phyloP scores from a whole-genome alignment of 2,329 filamentous ascomycete species.

The Trematosphaeria pertusa region DNA sequence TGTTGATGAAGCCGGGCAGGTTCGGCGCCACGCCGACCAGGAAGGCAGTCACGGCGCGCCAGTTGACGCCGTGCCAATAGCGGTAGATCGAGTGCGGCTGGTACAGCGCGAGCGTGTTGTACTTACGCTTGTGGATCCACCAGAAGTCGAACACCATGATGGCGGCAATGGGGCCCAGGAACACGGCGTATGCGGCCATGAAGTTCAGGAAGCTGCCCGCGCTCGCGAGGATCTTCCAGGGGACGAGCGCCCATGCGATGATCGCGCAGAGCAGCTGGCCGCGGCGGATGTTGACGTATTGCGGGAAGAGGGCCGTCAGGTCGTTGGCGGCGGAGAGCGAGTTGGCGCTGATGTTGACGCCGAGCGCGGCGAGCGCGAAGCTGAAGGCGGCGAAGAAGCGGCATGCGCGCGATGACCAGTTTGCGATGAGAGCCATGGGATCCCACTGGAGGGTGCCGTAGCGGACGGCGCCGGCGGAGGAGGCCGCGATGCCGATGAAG shows the following conservation, averaged over 20 bases:
- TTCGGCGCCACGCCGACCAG: conserved; percentile 64
- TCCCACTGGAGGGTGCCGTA: conserved; percentile 58
- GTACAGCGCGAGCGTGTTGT: conserved; percentile 61
- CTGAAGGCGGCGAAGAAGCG: conserved; percentile 52
- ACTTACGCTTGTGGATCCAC: conserved; percentile 59
- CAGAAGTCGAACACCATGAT: conserved; percentile 69
- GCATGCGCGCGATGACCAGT: conserved; percentile 48
- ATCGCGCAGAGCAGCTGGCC: conserved; percentile 56
- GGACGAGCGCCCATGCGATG: conserved; percentile 53
- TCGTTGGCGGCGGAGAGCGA: conserved; percentile 62
- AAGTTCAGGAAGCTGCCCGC: conserved; percentile 60
- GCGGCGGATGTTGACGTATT: conserved; percentile 60
- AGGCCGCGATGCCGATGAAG: conserved; percentile 65
- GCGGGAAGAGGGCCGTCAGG: conserved; percentile 59
- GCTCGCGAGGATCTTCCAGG: conserved; percentile 55
- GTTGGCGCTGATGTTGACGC: conserved; percentile 63
- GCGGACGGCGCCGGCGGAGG: conserved; percentile 61
- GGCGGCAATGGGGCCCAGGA: conserved; percentile 68
- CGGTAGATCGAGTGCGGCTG: conserved; percentile 58
- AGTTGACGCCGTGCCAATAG: conserved; percentile 64
- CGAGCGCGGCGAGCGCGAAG: conserved; percentile 58
- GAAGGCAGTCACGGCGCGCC: conserved; percentile 65
- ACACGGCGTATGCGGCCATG: conserved; percentile 71
- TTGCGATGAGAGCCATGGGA: conserved; percentile 48
- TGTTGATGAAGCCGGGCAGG: conserved; percentile 61